These are phyloP conservation scores for Candida maltosa DNA, from an alignment of 805 yeast genomes.

Conservation along the genomic window DNA sequence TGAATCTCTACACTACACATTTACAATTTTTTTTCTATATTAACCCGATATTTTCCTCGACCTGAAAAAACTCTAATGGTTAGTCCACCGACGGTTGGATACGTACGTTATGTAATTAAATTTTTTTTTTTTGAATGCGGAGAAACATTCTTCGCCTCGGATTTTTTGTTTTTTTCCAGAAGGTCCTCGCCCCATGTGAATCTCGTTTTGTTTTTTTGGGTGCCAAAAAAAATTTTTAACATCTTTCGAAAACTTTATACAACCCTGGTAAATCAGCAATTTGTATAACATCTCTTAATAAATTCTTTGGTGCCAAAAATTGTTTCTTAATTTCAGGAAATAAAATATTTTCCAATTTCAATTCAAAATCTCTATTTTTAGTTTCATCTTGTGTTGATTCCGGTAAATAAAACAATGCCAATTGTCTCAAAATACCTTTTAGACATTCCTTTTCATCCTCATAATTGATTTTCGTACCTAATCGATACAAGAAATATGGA, in stretches of 20 bases:
- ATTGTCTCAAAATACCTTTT: conserved; percentile 57
- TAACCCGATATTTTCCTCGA: too few species aligned
- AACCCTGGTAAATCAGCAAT: conserved; percentile 90
- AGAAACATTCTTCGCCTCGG: too few species aligned
- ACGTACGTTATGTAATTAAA: too few species aligned
- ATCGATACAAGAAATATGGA: conserved; percentile 60
- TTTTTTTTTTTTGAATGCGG: too few species aligned
- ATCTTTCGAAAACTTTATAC: conserved; percentile 89
- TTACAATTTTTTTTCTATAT: too few species aligned
- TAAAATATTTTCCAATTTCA: conserved; percentile 50
- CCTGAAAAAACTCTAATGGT: too few species aligned
- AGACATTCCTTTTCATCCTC: conserved; percentile 67
- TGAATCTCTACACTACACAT: too few species aligned
- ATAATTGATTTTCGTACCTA: conserved; percentile 63
- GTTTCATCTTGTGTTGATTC: conserved; percentile 30
- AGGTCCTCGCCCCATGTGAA: too few species aligned
- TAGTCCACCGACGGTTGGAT: too few species aligned
- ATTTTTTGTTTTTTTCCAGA: too few species aligned
- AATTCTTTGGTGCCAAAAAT: conserved; percentile 58
- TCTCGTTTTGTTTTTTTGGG: too few species aligned
- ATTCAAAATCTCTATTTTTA: conserved; percentile 20
- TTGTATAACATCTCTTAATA: conserved; percentile 63
- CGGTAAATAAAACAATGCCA: conserved; percentile 75
- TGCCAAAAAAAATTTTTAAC: too few species aligned
- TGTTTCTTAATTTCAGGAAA: conserved; percentile 64